These are phyloP conservation scores for Apiotrichum montevideense DNA, from an alignment of 1,284 basidiomycete genomes.

Conservation along the genomic window DNA sequence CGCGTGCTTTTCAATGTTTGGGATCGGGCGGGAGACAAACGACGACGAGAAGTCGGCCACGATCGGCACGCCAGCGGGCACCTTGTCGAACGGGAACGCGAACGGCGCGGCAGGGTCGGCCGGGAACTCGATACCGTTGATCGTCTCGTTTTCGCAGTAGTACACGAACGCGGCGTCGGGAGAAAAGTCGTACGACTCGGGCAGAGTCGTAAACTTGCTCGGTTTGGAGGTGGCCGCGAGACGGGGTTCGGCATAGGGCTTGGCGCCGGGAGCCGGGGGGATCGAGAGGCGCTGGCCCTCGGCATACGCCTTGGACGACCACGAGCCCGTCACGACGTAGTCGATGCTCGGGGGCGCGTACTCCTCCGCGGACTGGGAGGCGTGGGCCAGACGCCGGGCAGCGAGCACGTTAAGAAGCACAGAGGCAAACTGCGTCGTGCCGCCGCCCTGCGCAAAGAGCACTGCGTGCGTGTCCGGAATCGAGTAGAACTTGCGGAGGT, in stretches of 20 bases:
- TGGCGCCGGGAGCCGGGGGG: constrained; percentile 38
- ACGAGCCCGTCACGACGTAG: constrained; percentile 85
- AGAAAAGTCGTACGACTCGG: constrained; percentile 72
- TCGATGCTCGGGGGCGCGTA: constrained; percentile 55
- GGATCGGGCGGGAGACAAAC: constrained; percentile 94
- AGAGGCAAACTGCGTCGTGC: constrained; percentile 80
- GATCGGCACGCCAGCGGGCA: constrained; percentile 67
- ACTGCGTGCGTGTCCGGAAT: constrained; percentile 79
- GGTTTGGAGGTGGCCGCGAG: constrained; percentile 63
- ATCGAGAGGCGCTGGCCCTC: constrained; percentile 65
- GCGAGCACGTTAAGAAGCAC: constrained; percentile 77
- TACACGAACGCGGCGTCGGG: constrained; percentile 76
- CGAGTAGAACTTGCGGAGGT: constrained; percentile 65
- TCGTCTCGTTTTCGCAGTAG: constrained; percentile 99
- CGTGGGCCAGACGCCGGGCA: constrained; percentile 54
- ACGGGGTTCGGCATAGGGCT: constrained; percentile 54
- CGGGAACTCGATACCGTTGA: constrained; percentile 90
- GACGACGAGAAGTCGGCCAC: constrained; percentile 95
- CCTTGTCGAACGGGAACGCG: constrained; percentile 76
- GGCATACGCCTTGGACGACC: constrained; percentile 77
- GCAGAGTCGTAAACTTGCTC: constrained; percentile 74
- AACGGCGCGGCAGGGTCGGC: constrained; percentile 62
- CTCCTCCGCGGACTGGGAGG: constrained; percentile 43
- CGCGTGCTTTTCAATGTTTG: constrained; percentile 76
- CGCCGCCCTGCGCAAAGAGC: constrained; percentile 88